Percentiles rank a stretch among this genome's conserved stretches.
These are phyloP conservation scores for Yamadazyma ubonensis DNA, from an alignment of 805 yeast genomes.

Conservation along the genomic window DNA sequence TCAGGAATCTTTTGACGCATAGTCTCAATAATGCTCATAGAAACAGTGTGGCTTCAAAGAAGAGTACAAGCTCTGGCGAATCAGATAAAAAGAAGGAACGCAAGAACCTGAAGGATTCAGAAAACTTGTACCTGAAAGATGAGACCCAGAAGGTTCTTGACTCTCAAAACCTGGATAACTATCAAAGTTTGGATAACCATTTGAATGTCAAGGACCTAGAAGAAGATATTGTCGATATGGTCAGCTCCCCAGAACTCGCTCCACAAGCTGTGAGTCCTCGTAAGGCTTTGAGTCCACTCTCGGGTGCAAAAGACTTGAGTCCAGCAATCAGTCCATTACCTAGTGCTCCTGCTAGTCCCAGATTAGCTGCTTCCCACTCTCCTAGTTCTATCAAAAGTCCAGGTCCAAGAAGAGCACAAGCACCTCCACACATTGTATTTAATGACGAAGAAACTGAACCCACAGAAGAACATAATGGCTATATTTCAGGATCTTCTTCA, in stretches of 20 bases:
- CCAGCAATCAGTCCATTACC: slow-evolving; percentile 7
- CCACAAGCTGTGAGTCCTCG: slow-evolving; percentile 16
- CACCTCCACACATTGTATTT: slow-evolving; percentile 1
- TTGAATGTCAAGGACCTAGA: slow-evolving; percentile 3
- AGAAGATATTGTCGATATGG: slow-evolving; percentile 17
- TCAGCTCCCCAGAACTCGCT: slow-evolving; percentile 11
- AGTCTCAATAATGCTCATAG: slow-evolving; percentile 12
- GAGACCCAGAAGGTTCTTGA: too few species aligned
- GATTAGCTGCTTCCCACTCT: neutral
- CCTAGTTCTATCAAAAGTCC: neutral
- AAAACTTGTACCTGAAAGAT: too few species aligned
- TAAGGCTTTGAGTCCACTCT: slow-evolving; percentile 9
- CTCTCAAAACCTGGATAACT: too few species aligned
- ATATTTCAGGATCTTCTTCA: slow-evolving; percentile 16
- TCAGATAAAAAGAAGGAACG: slow-evolving; percentile 4
- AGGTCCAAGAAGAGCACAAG: neutral
- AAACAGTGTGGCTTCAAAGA: slow-evolving; percentile 10
- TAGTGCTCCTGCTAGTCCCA: slow-evolving; percentile 2
- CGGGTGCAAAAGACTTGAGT: slow-evolving; percentile 11
- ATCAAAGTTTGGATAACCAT: neutral
- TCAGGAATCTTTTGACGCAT: slow-evolving; percentile 14
- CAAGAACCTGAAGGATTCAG: neutral
- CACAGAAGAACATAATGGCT: slow-evolving; percentile 6
- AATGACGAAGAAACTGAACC: neutral
- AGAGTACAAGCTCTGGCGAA: slow-evolving; percentile 16